Conservation (phyloP, 129 eudicot genomes). For the Flaveria linearis region DNA sequence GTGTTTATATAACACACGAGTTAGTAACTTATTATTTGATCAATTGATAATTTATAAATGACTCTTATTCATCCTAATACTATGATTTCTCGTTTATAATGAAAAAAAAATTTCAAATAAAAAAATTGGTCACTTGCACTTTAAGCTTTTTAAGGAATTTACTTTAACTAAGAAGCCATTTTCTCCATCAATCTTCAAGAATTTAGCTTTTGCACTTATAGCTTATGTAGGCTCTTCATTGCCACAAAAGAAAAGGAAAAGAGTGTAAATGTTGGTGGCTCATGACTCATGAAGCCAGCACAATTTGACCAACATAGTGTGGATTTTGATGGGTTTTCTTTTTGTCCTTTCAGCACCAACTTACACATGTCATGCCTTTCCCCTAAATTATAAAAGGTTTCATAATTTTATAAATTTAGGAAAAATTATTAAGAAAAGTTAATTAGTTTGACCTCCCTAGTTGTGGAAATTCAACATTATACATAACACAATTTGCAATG, state of each 20-base stretch:
- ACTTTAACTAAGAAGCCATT: conserved; percentile 16
- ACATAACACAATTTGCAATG: too few species aligned
- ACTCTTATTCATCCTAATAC: neutral
- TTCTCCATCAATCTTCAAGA: conserved; percentile 25
- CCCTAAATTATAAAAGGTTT: too few species aligned
- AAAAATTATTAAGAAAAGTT: too few species aligned
- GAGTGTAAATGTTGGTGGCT: conserved; percentile 6
- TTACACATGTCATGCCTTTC: too few species aligned
- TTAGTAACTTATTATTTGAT: neutral
- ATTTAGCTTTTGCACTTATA: conserved; percentile 26
- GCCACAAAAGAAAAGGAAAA: conserved; percentile 18
- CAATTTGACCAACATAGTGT: conserved; percentile 19
- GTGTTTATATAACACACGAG: too few species aligned
- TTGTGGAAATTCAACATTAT: too few species aligned
- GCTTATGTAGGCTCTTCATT: conserved; percentile 13
- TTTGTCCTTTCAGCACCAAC: neutral
- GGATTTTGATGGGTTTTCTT: conserved; percentile 7
- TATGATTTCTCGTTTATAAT: neutral
- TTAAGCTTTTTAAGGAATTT: conserved; percentile 6
- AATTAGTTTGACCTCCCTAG: too few species aligned
- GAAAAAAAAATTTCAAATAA: neutral
- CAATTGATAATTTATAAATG: neutral
- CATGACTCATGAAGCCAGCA: neutral
- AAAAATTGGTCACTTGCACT: neutral
- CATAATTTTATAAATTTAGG: too few species aligned